phyloP scores from a whole-genome alignment of 31 red algal species.

The Endocladia muricata region DNA sequence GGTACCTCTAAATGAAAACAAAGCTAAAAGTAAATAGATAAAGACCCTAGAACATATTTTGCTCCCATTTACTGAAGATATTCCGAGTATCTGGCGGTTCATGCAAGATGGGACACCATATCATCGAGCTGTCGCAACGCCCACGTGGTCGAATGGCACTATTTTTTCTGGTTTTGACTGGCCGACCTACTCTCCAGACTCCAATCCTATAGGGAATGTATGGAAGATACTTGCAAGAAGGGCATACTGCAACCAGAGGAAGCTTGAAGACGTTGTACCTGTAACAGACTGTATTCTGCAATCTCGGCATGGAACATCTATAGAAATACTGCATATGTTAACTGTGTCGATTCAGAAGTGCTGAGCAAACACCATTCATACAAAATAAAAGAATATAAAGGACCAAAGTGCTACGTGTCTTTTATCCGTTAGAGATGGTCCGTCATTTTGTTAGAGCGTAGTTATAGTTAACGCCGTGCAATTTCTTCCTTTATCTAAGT shows the following conservation, averaged over 20 bases:
- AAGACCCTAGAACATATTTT: not conserved
- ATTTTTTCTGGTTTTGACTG: not conserved
- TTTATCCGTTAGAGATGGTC: no score
- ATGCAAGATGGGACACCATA: not conserved
- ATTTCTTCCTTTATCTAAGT: no score
- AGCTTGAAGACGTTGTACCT: not conserved
- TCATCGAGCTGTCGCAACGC: not conserved
- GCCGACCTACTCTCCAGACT: not conserved
- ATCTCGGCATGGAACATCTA: not conserved
- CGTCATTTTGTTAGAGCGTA: no score
- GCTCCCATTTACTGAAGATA: constrained; percentile 1
- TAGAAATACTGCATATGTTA: not conserved
- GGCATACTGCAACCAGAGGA: constrained; percentile 1
- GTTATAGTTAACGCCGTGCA: no score
- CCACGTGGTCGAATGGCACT: not conserved
- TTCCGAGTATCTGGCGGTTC: not conserved
- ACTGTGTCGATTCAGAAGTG: not conserved
- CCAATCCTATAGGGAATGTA: constrained; percentile 4
- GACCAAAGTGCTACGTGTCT: no score
- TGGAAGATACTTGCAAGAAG: not conserved
- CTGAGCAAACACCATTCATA: not conserved
- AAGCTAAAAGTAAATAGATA: not conserved
- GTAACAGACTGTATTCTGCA: not conserved
- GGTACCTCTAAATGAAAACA: not conserved
- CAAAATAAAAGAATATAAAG: no score